Evolutionary conservation across 2,329 filamentous ascomycete species (phyloP).

Genomic region (Sclerotinia trifoliorum): DNA sequence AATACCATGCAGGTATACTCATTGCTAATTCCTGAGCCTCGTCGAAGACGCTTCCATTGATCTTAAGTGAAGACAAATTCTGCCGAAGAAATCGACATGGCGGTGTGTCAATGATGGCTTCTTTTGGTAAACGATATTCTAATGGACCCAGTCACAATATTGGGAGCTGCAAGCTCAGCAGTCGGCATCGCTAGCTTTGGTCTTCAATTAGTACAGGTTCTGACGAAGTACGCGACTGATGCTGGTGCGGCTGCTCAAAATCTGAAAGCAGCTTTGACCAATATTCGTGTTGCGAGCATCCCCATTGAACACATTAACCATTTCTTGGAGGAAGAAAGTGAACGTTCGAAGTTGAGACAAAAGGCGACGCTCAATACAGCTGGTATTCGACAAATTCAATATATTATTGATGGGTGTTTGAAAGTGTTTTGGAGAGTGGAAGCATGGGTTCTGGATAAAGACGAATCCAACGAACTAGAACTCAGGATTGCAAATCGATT

Average conservation of each 20-base stretch:
- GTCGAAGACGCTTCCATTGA: not conserved
- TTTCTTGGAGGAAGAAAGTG: conserved; percentile 11
- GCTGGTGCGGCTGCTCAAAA: not conserved
- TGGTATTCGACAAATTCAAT: not conserved
- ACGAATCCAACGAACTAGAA: conserved; percentile 5
- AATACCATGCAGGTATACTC: not conserved
- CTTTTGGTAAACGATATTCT: not conserved
- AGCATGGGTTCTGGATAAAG: not conserved
- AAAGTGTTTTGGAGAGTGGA: conserved; percentile 16
- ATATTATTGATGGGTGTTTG: conserved; percentile 4
- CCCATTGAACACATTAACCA: not conserved
- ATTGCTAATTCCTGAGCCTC: not conserved
- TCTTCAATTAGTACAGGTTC: conserved; percentile 8
- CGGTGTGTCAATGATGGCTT: not conserved
- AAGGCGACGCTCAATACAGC: not conserved
- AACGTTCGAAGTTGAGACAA: not conserved
- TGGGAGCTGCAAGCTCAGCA: conserved; percentile 19
- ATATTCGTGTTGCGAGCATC: conserved; percentile 1
- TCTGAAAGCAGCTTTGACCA: not conserved
- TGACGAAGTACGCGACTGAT: conserved; percentile 5
- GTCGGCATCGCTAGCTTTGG: conserved; percentile 16
- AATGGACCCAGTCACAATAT: conserved; percentile 15
- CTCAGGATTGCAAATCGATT: not conserved
- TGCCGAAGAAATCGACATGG: not conserved
- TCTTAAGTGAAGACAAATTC: not conserved